phyloP scores from a whole-genome alignment of 345 rosid genomes.

The Clausena lansium region DNA sequence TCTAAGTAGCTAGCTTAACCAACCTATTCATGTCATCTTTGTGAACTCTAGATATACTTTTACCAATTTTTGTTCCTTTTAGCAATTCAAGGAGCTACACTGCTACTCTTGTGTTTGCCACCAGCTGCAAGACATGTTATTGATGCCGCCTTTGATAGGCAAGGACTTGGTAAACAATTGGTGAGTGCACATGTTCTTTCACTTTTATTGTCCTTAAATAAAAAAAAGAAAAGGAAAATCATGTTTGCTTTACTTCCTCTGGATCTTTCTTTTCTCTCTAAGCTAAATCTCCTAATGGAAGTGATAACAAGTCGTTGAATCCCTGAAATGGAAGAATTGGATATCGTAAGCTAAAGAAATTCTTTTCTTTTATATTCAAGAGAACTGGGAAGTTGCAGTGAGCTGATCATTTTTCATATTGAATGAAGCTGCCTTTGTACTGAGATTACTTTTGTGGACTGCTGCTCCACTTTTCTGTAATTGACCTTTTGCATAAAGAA shows the following conservation, averaged over 20 bases:
- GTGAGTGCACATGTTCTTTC: slow-evolving; percentile 39
- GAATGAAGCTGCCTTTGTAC: not conserved
- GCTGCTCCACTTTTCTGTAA: not conserved
- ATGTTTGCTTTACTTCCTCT: not conserved
- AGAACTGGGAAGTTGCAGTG: too few species aligned
- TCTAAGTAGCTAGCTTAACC: not conserved
- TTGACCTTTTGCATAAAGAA: not conserved
- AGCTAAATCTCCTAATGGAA: not conserved
- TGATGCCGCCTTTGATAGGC: slow-evolving; percentile 73
- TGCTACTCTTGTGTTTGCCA: slow-evolving; percentile 54
- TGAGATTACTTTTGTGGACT: not conserved
- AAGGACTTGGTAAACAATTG: slow-evolving; percentile 74
- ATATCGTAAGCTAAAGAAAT: too few species aligned
- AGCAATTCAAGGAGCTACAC: slow-evolving; percentile 75
- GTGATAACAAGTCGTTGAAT: not conserved
- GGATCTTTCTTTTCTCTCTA: not conserved
- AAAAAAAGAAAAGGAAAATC: too few species aligned
- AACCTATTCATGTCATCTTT: not conserved
- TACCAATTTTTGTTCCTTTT: slow-evolving; percentile 22
- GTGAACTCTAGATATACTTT: not conserved
- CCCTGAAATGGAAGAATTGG: not conserved
- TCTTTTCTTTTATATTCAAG: too few species aligned
- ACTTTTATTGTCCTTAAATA: not conserved
- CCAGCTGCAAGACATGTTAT: slow-evolving; percentile 71
- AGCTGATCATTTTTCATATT: too few species aligned